phyloP scores from a whole-genome alignment of 805 yeast species.

The Candida andamanensis region DNA sequence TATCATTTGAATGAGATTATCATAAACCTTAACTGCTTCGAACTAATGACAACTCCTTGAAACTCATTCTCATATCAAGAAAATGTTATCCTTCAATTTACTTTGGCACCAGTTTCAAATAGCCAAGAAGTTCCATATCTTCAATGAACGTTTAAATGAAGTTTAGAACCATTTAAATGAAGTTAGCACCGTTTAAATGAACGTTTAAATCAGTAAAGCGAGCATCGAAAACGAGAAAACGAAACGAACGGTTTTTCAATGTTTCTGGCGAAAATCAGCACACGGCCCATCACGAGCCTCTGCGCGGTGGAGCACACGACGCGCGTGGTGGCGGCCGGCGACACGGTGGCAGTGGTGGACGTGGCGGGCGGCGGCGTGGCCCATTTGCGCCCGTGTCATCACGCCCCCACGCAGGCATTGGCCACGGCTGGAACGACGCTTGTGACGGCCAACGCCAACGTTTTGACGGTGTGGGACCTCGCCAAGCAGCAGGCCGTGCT shows the following conservation, averaged over 20 bases:
- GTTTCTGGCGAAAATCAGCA: slow-evolving; percentile 1
- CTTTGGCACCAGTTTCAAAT: too few species aligned
- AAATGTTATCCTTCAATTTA: too few species aligned
- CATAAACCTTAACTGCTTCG: slow-evolving; percentile 9
- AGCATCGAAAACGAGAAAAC: too few species aligned
- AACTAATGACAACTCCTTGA: too few species aligned
- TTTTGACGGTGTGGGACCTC: slow-evolving; percentile 18
- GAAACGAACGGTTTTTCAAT: too few species aligned
- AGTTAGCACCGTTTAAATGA: too few species aligned
- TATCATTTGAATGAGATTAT: slow-evolving; percentile 9
- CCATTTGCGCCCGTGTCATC: slow-evolving; percentile 4
- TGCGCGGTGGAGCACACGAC: slow-evolving; percentile 1
- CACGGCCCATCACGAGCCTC: slow-evolving; percentile 1
- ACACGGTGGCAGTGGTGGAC: slow-evolving; percentile 1
- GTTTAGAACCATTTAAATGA: too few species aligned
- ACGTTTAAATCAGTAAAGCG: too few species aligned
- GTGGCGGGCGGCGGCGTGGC: slow-evolving; percentile 2
- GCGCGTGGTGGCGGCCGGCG: slow-evolving; percentile 2
- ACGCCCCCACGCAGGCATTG: slow-evolving; percentile 4
- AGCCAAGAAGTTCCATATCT: too few species aligned
- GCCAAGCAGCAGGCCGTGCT: slow-evolving; percentile 4
- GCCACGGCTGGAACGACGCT: background rate
- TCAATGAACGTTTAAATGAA: too few species aligned
- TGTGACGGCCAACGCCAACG: slow-evolving; percentile 10
- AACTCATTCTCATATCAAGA: too few species aligned